Percentiles rank a stretch among this genome's conserved stretches.
Conservation (phyloP, 2,329 filamentous ascomycete genomes). For the Ophiocordyceps camponoti-floridani region DNA sequence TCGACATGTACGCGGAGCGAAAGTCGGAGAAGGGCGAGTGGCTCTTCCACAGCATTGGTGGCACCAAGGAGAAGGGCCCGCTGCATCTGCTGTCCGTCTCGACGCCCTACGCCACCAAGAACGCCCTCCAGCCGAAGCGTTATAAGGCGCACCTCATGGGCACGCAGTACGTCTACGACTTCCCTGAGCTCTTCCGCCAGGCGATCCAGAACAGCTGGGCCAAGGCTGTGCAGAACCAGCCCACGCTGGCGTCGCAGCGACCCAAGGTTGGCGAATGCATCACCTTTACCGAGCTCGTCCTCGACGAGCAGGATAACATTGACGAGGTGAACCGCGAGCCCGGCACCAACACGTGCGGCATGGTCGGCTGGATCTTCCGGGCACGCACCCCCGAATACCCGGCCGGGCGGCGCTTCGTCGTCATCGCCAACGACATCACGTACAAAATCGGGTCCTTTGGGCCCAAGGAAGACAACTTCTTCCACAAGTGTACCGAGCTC, state of each 20-base stretch:
- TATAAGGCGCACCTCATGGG: constrained; percentile 99
- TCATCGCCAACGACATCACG: constrained; percentile 97
- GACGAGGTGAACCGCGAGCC: constrained; percentile 88
- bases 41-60: constrained; percentile 96
- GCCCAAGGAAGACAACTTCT: constrained; percentile 92
- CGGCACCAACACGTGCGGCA: constrained; percentile 88
- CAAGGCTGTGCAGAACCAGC: constrained; percentile 55
- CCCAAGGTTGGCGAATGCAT: constrained; percentile 81
- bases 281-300: constrained; percentile 81
- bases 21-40: constrained; percentile 97
- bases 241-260: constrained; percentile 59
- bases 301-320: constrained; percentile 84
- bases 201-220: constrained; percentile 91
- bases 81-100: constrained; percentile 87
- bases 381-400: constrained; percentile 94
- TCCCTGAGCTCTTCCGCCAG: constrained; percentile 97
- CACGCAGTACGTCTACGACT: constrained; percentile 98
- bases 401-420: constrained; percentile 76
- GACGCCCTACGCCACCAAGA: constrained; percentile 93
- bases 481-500: constrained; percentile 96
- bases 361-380: constrained; percentile 96
- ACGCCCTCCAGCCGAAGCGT: constrained; percentile 94
- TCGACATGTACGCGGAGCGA: constrained; percentile 93
- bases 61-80: constrained; percentile 83
- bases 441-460: constrained; percentile 98